Conservation (phyloP, 352 stramenopile species). For the Pilasporangium apinafurcum region DNA sequence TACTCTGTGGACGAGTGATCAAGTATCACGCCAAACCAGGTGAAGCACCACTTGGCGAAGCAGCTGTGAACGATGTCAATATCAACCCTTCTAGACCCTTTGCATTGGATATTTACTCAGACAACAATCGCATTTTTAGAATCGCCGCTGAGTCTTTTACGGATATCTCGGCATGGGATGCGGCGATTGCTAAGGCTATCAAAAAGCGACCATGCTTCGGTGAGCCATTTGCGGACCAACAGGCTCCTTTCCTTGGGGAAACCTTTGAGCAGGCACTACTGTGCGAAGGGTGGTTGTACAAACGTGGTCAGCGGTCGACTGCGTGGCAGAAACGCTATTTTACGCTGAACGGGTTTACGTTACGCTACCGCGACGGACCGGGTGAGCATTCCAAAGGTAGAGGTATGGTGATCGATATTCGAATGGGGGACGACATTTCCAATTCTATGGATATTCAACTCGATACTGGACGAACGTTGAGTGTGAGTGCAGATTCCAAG, state of each 20-base stretch:
- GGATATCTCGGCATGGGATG: constrained; percentile 74
- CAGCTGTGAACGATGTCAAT: constrained; percentile 64
- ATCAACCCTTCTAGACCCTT: constrained; percentile 58
- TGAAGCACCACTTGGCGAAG: constrained; percentile 59
- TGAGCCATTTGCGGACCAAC: constrained; percentile 46
- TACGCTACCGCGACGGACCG: constrained; percentile 63
- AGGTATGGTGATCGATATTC: constrained; percentile 54
- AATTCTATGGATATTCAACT: constrained; percentile 67
- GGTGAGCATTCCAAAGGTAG: constrained; percentile 52
- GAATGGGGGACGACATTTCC: constrained; percentile 31
- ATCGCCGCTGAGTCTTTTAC: constrained; percentile 59
- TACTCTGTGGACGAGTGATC: constrained; percentile 41
- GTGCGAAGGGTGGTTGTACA: constrained; percentile 76
- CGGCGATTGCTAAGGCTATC: constrained; percentile 35
- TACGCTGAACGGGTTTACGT: constrained; percentile 43
- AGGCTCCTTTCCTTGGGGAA: constrained; percentile 55
- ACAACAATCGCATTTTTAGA: constrained; percentile 75
- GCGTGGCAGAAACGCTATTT: constrained; percentile 75
- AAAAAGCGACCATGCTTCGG: constrained; percentile 58
- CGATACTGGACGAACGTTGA: constrained; percentile 48
- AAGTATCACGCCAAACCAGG: constrained; percentile 54
- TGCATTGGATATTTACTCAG: constrained; percentile 70
- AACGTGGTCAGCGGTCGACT: constrained; percentile 46
- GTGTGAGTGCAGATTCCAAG: constrained; percentile 52
- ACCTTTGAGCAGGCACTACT: constrained; percentile 37